These are phyloP conservation scores for Paecilomyces formosus DNA, from an alignment of 2,329 filamentous ascomycete genomes.

Conservation along the genomic window DNA sequence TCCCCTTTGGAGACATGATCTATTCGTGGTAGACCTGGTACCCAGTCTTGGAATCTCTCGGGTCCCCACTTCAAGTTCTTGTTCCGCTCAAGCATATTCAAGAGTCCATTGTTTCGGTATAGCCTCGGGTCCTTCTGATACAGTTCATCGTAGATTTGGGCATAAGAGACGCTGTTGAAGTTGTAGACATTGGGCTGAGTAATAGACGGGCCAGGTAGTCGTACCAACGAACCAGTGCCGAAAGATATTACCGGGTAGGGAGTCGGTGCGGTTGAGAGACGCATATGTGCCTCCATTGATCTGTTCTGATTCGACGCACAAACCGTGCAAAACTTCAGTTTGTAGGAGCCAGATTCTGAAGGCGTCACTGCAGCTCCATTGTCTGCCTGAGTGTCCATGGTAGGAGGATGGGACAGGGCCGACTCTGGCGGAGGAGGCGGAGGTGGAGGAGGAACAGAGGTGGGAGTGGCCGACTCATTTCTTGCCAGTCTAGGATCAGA, in stretches of 20 bases:
- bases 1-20: constrained; percentile 63
- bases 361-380: constrained; percentile 7
- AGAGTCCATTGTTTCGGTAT: constrained; percentile 83
- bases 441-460: constrained; percentile 42
- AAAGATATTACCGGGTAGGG: constrained; percentile 96
- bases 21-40: constrained; percentile 72
- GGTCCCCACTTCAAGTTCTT: constrained; percentile 88
- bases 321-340: constrained; percentile 96
- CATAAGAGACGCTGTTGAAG: constrained; percentile 96
- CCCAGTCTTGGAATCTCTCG: constrained; percentile 97
- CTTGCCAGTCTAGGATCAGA: constrained; percentile 46
- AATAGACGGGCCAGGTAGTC: constrained; percentile 83
- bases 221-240: constrained; percentile 89
- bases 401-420: constrained; percentile 19
- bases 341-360: constrained; percentile 50
- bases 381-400: constrained; percentile 9
- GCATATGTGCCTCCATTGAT: constrained; percentile 99
- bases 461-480: constrained; percentile 35
- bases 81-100: constrained; percentile 95
- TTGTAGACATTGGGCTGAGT: constrained; percentile 94
- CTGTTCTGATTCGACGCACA: constrained; percentile 98
- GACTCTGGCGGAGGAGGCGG: constrained; percentile 40
- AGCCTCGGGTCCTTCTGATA: constrained; percentile 75
- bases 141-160: constrained; percentile 88
- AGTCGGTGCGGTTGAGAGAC: constrained; percentile 73